Conservation (phyloP, 1,284 basidiomycete genomes). For the Takashimella koratensis region DNA sequence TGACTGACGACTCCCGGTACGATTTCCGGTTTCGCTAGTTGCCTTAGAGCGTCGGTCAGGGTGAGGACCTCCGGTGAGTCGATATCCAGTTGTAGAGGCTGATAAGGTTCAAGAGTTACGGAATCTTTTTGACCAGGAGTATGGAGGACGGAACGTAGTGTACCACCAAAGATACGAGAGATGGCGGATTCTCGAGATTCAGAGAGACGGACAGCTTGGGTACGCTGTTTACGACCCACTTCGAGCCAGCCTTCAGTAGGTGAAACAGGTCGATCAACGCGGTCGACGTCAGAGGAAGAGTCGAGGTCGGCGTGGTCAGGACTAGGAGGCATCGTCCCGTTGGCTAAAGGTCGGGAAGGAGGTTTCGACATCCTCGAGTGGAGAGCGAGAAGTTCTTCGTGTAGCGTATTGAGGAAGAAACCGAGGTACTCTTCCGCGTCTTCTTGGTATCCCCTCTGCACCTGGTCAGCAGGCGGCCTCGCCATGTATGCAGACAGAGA, state of each 20-base stretch:
- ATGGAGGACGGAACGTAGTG: conserved; percentile 79
- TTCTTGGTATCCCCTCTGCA: conserved; percentile 86
- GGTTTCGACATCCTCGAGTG: conserved; percentile 40
- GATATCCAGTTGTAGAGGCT: conserved; percentile 84
- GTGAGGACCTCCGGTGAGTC: conserved; percentile 73
- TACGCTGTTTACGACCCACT: conserved; percentile 85
- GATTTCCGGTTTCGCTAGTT: conserved; percentile 74
- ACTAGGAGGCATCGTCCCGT: conserved; percentile 50
- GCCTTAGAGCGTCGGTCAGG: conserved; percentile 76
- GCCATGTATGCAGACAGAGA: not conserved
- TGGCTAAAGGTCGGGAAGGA: conserved; percentile 7
- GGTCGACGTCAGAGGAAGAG: conserved; percentile 22
- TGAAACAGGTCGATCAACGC: conserved; percentile 39
- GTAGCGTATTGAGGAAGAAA: conserved; percentile 90
- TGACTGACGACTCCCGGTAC: conserved; percentile 68
- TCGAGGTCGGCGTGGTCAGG: conserved; percentile 47
- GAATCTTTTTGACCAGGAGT: conserved; percentile 81
- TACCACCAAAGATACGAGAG: conserved; percentile 88
- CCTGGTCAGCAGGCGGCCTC: conserved; percentile 4
- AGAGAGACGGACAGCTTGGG: conserved; percentile 73
- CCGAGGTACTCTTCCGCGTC: conserved; percentile 99
- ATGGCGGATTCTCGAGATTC: conserved; percentile 82
- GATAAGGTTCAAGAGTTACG: conserved; percentile 87
- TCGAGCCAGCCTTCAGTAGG: conserved; percentile 68
- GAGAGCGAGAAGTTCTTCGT: conserved; percentile 81